A percentile compares a stretch with the other conserved stretches of the same genome.
These are phyloP conservation scores for Pulveroboletus sp. DNA, from an alignment of 768 basidiomycete species.

Conservation along the genomic window DNA sequence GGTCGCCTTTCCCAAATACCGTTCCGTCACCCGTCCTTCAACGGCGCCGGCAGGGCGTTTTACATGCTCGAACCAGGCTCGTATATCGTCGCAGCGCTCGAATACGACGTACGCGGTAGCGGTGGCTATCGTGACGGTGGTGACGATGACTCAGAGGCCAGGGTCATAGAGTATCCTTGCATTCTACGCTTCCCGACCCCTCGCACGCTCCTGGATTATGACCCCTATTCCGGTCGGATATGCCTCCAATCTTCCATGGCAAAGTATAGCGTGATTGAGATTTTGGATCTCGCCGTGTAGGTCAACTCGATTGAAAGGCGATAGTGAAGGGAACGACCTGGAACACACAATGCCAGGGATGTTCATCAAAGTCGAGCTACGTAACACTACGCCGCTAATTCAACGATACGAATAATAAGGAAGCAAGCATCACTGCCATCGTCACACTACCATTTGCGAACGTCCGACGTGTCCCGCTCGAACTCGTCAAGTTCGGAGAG, in stretches of 20 bases:
- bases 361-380: not conserved
- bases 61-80: not conserved
- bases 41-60: conserved; percentile 13
- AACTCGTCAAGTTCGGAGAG: not conserved
- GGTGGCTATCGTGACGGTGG: too few relatives aligned
- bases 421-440: not conserved
- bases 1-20: not conserved
- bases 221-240: conserved; percentile 19
- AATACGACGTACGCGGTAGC: conserved; percentile 10
- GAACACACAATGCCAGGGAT: not conserved
- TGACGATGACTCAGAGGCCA: not conserved
- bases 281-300: conserved; percentile 15
- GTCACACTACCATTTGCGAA: not conserved
- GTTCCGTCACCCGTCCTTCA: conserved; percentile 11
- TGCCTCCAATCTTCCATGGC: conserved; percentile 1
- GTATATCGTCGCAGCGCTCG: conserved; percentile 2
- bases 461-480: not conserved
- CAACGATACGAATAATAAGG: not conserved
- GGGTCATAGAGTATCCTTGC: conserved; percentile 1
- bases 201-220: conserved; percentile 13
- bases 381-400: not conserved
- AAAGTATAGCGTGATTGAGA: conserved; percentile 4
- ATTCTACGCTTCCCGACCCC: not conserved
- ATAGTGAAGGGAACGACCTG: too few relatives aligned
- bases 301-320: not conserved